Evolutionary conservation across 1,284 basidiomycete genomes (phyloP), one percentile per base, ranked within the genome.

Genomic region (Takashimella tepidaria): DNA sequence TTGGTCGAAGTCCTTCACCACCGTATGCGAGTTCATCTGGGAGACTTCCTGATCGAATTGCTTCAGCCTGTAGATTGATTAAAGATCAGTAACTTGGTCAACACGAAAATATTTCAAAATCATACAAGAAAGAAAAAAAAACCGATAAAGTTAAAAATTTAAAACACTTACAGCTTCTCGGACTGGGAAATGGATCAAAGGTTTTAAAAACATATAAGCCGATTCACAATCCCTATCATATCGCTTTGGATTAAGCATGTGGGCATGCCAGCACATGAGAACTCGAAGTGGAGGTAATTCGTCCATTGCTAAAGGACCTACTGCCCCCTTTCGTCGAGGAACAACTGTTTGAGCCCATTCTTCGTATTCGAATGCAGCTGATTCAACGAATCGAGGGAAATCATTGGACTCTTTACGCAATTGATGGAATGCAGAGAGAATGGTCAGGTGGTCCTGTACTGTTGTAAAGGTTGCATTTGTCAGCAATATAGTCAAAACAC

Each of bases 241-340:
- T 44, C 53, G 57, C 13, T 40, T 48, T 19, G 70, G 70, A 51
- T 66, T 66, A 54, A 72, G 60, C 49, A 67, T 60, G 53, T 70
- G 66, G 2, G 64, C 56, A 56, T 69, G 68, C 70, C 70, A 72
- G 45, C 59, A 57, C 66, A 69, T 67, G 43, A 72, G 49, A 1
- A 69, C 60, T 1, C 49, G 51, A 41, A 69, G 47, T 4, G 55
- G 49, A 3, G 66, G 66, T 19, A 67, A 51, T 51, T 64, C 58
- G 20, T 45, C 26, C 16, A 19, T 20, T 16, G 47, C 41, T 19
- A 58, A 41, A n/a, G 47, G 27, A 19, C 12, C 21, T 23, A 47
- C 42, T 5, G 56, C 3, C 22, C 51, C 24, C 1, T 12, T 11
- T 13, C 23, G 20, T 12, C 13, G 16, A 4, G 58, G 53, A 1